A percentile compares a stretch with the other conserved stretches of the same genome.
Conservation (phyloP, 805 yeast genomes). For the Phaffomyces thermotolerans region DNA sequence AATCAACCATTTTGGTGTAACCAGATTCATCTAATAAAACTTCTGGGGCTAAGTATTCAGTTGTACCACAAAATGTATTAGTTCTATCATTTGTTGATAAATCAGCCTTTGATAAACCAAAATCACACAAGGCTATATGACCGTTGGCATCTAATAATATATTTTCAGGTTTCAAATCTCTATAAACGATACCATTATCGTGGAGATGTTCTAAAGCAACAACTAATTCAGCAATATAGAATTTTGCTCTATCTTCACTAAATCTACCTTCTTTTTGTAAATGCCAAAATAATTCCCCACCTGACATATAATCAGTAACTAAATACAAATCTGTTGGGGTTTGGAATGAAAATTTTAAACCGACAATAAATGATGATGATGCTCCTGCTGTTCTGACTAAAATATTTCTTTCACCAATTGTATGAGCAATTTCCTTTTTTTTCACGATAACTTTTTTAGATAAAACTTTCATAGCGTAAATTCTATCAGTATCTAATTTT, state of each 20-base stretch:
- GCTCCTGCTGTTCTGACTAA: constrained; percentile 87
- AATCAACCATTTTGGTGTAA: constrained; percentile 97
- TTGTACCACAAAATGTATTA: constrained; percentile 96
- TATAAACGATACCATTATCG: constrained; percentile 90
- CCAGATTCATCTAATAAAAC: constrained; percentile 92
- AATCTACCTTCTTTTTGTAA: constrained; percentile 95
- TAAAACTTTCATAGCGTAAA: constrained; percentile 96
- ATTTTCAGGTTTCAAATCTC: constrained; percentile 96
- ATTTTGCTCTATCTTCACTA: constrained; percentile 88
- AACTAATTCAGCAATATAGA: constrained; percentile 93
- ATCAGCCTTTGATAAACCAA: constrained; percentile 93
- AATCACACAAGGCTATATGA: constrained; percentile 94
- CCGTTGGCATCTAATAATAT: constrained; percentile 94
- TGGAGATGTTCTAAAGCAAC: constrained; percentile 91
- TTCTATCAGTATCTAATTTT: constrained; percentile 80
- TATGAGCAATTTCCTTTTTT: constrained; percentile 96
- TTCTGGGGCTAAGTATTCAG: constrained; percentile 97
- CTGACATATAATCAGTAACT: constrained; percentile 96
- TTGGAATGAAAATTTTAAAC: constrained; percentile 92
- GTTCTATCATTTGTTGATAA: constrained; percentile 77
- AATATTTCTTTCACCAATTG: constrained; percentile 94
- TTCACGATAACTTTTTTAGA: constrained; percentile 92
- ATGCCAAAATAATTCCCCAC: constrained; percentile 97
- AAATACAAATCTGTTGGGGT: constrained; percentile 88
- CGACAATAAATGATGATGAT: constrained; percentile 89